Evolutionary conservation across 2,329 filamentous ascomycete species (phyloP).

Genomic region (Botrytis fabae): DNA sequence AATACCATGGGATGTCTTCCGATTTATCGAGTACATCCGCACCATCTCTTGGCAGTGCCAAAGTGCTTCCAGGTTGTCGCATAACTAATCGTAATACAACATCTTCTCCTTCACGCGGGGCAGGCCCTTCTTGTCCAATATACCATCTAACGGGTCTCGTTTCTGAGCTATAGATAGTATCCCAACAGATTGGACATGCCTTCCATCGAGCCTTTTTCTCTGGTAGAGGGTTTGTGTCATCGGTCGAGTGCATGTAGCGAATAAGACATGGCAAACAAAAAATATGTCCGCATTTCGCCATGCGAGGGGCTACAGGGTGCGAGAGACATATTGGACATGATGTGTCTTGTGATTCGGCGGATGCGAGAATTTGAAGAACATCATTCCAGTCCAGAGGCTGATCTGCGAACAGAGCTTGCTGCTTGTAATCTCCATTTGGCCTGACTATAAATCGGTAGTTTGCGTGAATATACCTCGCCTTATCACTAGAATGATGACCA

Average conservation of each 20-base stretch:
- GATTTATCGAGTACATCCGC: constrained; percentile 67
- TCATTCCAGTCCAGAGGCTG: constrained; percentile 87
- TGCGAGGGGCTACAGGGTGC: constrained; percentile 87
- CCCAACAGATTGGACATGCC: constrained; percentile 95
- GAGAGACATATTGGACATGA: constrained; percentile 95
- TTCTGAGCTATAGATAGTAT: constrained; percentile 89
- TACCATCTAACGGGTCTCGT: constrained; percentile 90
- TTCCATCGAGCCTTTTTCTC: constrained; percentile 80
- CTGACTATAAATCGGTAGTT: constrained; percentile 97
- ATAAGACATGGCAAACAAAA: constrained; percentile 93
- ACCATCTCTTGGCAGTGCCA: constrained; percentile 81
- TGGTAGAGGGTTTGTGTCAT: constrained; percentile 59
- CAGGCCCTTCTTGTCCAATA: constrained; percentile 77
- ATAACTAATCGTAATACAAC: constrained; percentile 86
- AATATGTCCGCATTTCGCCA: constrained; percentile 97
- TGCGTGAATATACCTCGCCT: constrained; percentile 88
- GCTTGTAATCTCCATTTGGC: constrained; percentile 74
- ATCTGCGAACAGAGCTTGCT: constrained; percentile 83
- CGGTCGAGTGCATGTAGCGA: constrained; percentile 88
- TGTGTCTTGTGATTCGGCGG: constrained; percentile 80
- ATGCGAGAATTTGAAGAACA: constrained; percentile 88
- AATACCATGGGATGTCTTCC: constrained; percentile 90
- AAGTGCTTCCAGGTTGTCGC: constrained; percentile 74
- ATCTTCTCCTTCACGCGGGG: constrained; percentile 82
- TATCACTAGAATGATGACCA: constrained; percentile 86